Conservation (phyloP, 495 filamentous ascomycete genomes). For the Penicillium paradoxum region DNA sequence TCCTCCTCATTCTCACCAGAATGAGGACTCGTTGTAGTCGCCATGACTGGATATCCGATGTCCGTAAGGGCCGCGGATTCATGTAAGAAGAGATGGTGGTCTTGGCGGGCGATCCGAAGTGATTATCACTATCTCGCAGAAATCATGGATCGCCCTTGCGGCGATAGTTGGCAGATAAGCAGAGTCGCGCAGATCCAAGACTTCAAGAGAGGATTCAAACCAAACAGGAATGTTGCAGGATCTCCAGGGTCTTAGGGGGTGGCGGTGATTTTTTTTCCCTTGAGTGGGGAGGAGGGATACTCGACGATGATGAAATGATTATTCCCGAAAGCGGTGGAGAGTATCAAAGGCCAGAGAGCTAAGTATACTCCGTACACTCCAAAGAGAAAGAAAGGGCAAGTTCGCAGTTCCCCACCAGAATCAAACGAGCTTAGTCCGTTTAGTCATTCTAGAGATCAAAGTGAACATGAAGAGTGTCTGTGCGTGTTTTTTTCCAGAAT, state of each 20-base stretch:
- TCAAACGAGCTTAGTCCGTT: neutral
- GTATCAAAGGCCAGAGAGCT: neutral
- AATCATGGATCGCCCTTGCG: slow-evolving; percentile 13
- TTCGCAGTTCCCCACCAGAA: neutral
- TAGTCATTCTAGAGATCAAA: neutral
- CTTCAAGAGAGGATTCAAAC: no score
- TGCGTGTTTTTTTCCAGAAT: neutral
- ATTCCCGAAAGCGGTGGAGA: slow-evolving; percentile 4
- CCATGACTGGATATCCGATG: slow-evolving; percentile 14
- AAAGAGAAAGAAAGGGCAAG: neutral
- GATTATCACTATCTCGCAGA: neutral
- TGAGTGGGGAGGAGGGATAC: neutral
- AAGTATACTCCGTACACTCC: neutral
- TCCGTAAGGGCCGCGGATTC: slow-evolving; percentile 8
- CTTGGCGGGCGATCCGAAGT: slow-evolving; percentile 22
- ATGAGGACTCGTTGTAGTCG: slow-evolving; percentile 16
- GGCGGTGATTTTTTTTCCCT: neutral
- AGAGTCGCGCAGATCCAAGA: no score
- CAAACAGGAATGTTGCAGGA: no score
- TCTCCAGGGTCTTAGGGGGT: no score
- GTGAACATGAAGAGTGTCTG: neutral
- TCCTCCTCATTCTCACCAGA: slow-evolving; percentile 37
- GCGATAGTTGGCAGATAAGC: neutral
- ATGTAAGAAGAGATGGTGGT: slow-evolving; percentile 19
- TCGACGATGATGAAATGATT: slow-evolving; percentile 10